Evolutionary conservation across 2,329 filamentous ascomycete species (phyloP), one percentile per base, ranked within the genome.

Genomic region (Alternaria gansuensis): DNA sequence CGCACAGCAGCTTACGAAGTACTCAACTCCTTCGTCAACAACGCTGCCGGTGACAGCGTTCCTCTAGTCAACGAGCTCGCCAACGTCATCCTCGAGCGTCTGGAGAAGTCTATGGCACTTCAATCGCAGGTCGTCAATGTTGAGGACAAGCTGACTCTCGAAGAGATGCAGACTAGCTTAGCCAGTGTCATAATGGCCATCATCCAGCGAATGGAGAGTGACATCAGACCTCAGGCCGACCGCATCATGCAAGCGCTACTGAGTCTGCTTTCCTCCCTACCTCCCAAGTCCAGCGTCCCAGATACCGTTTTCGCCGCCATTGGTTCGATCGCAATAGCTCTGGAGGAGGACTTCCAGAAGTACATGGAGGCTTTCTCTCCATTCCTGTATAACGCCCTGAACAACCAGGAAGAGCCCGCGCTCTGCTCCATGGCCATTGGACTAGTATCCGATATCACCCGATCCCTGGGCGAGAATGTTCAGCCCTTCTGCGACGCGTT

Each of bases 341-440:
- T 98, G 72, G 93, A 97, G 75, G 92, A 93, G 54, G 92, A 94
- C 68, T 99, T 99, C 78, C 83, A 90, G 77, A 95, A 96, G 82
- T 99, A 99, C 83, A 98, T 99, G 94, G 92, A 97, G 40, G 87
- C 92, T 2, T 99, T 99, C 79, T 85, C 88, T 43, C 93, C 93
- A 9, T 97, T 92, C 86, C 83, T 99, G 49, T 95, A 95, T 84
- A 96, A 92, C 69, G 95, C 95, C 28, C 88, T 99, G 29, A 90
- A 89, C 73, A 98, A 98, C 83, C 93, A 97, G 76, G 94, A 99
- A 66, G 95, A 97, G 81, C 91, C 93, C 34, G 90, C 88, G 78
- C 86, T 98, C 62, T 98, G 95, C 84, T 90, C 94, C 44, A 96
- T 98, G 89, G 94, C 95, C 71, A 97, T 99, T 78, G 95, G 95